These are phyloP conservation scores for Heteromeles arbutifolia DNA, from an alignment of 306 rosid species.

Conservation along the genomic window DNA sequence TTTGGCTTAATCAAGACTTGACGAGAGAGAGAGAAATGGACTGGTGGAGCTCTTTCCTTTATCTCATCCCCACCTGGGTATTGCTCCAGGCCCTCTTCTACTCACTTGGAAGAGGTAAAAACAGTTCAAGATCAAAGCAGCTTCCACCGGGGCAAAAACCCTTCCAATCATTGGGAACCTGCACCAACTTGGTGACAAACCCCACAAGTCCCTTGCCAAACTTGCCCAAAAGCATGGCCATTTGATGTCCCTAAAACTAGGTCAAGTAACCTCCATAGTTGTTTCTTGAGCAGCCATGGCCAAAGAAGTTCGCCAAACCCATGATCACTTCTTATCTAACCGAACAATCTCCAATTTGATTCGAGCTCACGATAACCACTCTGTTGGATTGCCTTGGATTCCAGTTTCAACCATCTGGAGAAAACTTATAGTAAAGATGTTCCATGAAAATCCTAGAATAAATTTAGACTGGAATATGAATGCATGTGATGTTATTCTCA, in stretches of 20 bases:
- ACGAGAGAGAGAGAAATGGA: not conserved
- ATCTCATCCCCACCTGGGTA: slow-evolving; percentile 8
- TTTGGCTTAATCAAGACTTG: no score
- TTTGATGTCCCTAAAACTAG: slow-evolving; percentile 34
- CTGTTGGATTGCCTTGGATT: slow-evolving; percentile 29
- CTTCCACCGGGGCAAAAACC: slow-evolving; percentile 55
- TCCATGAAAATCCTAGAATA: no score
- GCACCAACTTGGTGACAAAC: slow-evolving; percentile 33
- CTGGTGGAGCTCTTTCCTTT: not conserved
- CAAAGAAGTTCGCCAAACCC: slow-evolving; percentile 28
- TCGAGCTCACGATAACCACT: slow-evolving; percentile 16
- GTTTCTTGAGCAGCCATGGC: slow-evolving; percentile 33
- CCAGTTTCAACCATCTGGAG: slow-evolving; percentile 32
- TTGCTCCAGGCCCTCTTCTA: slow-evolving; percentile 7
- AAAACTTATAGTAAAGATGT: slow-evolving; percentile 17
- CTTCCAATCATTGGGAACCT: slow-evolving; percentile 45
- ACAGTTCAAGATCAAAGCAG: slow-evolving; percentile 24
- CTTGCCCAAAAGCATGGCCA: slow-evolving; percentile 38
- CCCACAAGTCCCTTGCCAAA: slow-evolving; percentile 29
- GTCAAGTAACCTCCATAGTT: slow-evolving; percentile 25
- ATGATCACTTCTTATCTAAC: slow-evolving; percentile 26
- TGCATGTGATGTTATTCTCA: no score
- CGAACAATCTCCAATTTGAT: slow-evolving; percentile 27
- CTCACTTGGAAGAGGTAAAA: not conserved
- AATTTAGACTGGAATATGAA: no score